These are phyloP conservation scores for Naganishia sp. DNA, from an alignment of 1,284 basidiomycete species.

Conservation along the genomic window DNA sequence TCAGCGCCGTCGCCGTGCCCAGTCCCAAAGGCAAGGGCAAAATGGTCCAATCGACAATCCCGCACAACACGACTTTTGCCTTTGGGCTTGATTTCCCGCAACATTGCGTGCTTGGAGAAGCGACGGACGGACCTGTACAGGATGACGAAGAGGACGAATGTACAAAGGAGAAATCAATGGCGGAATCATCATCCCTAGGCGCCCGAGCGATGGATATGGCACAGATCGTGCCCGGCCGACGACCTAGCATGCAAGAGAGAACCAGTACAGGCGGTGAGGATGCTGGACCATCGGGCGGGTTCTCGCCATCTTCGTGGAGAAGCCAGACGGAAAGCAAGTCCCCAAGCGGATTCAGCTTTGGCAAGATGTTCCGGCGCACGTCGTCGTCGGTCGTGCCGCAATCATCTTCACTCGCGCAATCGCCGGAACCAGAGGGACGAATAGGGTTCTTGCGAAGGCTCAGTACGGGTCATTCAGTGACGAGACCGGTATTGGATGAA, in stretches of 20 bases:
- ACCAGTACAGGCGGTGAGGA: not conserved
- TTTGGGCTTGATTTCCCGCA: slow-evolving; percentile 21
- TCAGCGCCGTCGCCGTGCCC: not conserved
- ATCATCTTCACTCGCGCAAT: not conserved
- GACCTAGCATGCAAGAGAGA: not conserved
- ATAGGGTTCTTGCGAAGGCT: slow-evolving; percentile 17
- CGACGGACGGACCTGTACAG: not conserved
- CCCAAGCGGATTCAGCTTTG: slow-evolving; percentile 6
- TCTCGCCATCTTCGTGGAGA: slow-evolving; percentile 25
- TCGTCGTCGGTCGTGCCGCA: slow-evolving; percentile 8
- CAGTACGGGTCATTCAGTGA: slow-evolving; percentile 12
- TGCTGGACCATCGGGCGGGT: not conserved
- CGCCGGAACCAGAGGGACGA: slow-evolving; percentile 2
- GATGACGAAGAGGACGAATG: slow-evolving; percentile 16
- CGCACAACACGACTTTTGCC: slow-evolving; percentile 16
- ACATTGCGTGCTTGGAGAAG: slow-evolving; percentile 15
- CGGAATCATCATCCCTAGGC: slow-evolving; percentile 8
- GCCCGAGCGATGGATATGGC: slow-evolving; percentile 12
- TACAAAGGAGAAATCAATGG: slow-evolving; percentile 2
- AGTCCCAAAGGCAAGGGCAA: slow-evolving; percentile 19
- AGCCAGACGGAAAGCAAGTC: slow-evolving; percentile 8
- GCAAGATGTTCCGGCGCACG: slow-evolving; percentile 12
- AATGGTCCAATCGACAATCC: slow-evolving; percentile 9
- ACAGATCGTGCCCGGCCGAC: not conserved
- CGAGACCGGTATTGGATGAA: not conserved